Evolutionary conservation across 441 rosid genomes (phyloP), one percentile per base, ranked within the genome.

Genomic region (Erysimum cheiri): DNA sequence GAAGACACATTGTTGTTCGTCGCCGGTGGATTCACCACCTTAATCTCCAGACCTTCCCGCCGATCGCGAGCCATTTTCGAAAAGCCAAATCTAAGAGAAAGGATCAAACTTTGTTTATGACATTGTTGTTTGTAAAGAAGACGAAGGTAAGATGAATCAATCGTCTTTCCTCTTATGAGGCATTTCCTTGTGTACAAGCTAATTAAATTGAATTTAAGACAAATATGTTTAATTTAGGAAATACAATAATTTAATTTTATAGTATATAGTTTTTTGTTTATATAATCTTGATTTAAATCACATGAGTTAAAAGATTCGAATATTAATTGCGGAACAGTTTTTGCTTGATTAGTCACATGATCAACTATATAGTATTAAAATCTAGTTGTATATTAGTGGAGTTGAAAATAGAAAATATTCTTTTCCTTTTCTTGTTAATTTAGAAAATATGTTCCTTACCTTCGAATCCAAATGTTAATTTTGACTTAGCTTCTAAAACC

Each of bases 21-120:
- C 58, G 66, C 13, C 53, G 53, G 57, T 7, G 79, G 78, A 66
- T 78, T 39, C 58, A 72, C 60, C 61, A 75, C 85, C 71, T 81
- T 85, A 58, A 81, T 78, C 77, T 82, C 75, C 11, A 80, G 31
- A 68, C 78, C 74, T 43, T 72, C 73, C 4, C 72, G 76, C 31
- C 76, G 77, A 24, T 78, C 82, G 26, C 64, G 75, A 54, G 58
- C 62, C 75, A 73, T 77, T 58, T 46, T 4, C 14, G 54, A 24
- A 24, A 50, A 36, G 4, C 26, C 41, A 37, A 56, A 46, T 31
- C 70, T 46, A 37, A 14, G 5, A 55, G 75, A 72, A 44, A 35
- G 63, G 60, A 67, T 48, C 44, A 35, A 52, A 17, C 50, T 46
- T 46, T 32, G 48, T 77, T 70, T 32, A 67, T 54, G 76, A 71